These are phyloP conservation scores for Noccaea caerulescens DNA, from an alignment of 345 rosid genomes.

Conservation along the genomic window DNA sequence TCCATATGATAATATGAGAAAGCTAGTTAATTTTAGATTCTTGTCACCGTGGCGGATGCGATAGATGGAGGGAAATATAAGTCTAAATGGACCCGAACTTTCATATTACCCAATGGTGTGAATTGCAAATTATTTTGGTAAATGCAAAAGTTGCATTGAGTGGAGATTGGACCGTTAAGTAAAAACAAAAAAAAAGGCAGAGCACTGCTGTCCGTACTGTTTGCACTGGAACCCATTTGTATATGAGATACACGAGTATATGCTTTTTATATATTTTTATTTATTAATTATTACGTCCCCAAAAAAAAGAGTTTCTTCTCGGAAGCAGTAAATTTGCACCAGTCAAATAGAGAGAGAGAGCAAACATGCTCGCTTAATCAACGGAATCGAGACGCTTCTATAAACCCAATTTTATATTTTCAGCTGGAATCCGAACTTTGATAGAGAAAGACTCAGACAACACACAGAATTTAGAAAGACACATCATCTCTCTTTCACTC, in stretches of 20 bases:
- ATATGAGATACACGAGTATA: neutral
- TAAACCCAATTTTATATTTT: conserved; percentile 32
- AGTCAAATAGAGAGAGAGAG: conserved; percentile 31
- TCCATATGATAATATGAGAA: no score
- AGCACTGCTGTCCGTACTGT: conserved; percentile 34
- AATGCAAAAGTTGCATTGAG: conserved; percentile 24
- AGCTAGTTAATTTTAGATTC: no score
- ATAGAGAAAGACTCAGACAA: conserved; percentile 21
- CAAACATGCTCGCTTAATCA: conserved; percentile 36
- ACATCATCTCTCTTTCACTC: neutral
- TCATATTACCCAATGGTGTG: neutral
- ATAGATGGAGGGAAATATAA: no score
- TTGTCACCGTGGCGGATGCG: no score
- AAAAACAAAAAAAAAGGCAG: conserved; percentile 31
- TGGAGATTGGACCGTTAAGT: conserved; percentile 42
- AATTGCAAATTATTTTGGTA: neutral
- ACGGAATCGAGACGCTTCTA: conserved; percentile 46
- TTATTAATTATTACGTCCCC: neutral
- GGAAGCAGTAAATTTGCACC: conserved; percentile 44
- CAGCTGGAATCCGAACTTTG: conserved; percentile 43
- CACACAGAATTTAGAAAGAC: conserved; percentile 9
- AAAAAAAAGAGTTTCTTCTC: conserved; percentile 12
- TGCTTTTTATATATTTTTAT: conserved; percentile 13
- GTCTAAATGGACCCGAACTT: no score
- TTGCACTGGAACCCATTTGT: conserved; percentile 35